Conservation (phyloP, 148 eudicot species). For the Heliosperma pusillum region DNA sequence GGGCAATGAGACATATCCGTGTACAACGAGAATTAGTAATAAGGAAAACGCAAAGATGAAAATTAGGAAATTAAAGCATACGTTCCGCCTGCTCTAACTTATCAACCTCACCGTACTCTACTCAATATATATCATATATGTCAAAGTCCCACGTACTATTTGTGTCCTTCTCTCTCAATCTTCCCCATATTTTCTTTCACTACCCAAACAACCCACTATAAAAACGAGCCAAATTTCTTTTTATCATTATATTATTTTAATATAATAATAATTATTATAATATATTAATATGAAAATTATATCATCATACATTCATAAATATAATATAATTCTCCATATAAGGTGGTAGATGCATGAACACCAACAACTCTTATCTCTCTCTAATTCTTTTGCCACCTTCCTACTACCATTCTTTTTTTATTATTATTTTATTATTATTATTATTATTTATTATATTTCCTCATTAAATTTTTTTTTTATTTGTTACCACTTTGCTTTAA, state of each 20-base stretch:
- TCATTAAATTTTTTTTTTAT: not conserved
- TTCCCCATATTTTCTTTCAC: not conserved
- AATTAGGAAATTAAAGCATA: no score
- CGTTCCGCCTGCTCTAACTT: not conserved
- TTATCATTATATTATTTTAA: no score
- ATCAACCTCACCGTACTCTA: not conserved
- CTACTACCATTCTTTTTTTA: slow-evolving; percentile 1
- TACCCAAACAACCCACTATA: slow-evolving; percentile 12
- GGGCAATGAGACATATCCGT: no score
- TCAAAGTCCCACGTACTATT: no score
- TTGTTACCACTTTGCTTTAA: not conserved
- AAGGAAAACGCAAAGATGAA: no score
- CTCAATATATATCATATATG: no score
- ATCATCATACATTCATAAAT: not conserved
- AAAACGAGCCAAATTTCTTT: not conserved
- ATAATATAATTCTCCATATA: no score
- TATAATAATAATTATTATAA: not conserved
- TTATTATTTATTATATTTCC: no score
- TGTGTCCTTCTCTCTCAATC: not conserved
- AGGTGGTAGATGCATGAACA: slow-evolving; percentile 39
- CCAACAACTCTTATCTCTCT: slow-evolving; percentile 20
- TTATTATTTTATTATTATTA: not conserved
- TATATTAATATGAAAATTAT: not conserved
- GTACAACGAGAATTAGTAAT: no score
- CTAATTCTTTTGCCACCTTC: slow-evolving; percentile 22